Percentiles rank a stretch among this genome's conserved stretches.
Evolutionary conservation across 1,139 yeast genomes (phyloP).

Genomic region (Nakaseomyces sp.): DNA sequence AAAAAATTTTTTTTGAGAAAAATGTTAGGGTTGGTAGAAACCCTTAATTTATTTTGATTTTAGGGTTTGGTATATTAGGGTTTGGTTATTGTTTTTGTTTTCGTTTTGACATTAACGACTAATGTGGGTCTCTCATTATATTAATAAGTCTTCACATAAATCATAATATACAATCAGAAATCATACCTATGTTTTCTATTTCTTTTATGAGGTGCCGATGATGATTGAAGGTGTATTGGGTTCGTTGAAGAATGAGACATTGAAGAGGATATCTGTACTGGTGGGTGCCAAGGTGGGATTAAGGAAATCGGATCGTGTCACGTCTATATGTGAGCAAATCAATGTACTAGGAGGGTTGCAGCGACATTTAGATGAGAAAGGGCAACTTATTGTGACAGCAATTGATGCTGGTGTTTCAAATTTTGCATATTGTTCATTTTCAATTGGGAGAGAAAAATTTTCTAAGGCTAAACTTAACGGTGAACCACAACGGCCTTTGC

Average conservation of each 20-base stretch:
- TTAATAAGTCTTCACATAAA: too few relatives aligned
- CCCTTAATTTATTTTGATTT: too few relatives aligned
- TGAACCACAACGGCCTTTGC: constrained; percentile 25
- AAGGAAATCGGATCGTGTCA: not conserved
- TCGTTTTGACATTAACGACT: too few relatives aligned
- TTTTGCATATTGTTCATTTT: constrained; percentile 32
- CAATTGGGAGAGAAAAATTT: constrained; percentile 17
- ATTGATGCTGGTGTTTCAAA: constrained; percentile 41
- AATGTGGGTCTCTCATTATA: too few relatives aligned
- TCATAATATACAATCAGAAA: too few relatives aligned
- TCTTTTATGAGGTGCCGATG: too few relatives aligned
- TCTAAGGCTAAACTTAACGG: too few relatives aligned
- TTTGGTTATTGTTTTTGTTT: too few relatives aligned
- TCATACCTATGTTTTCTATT: too few relatives aligned
- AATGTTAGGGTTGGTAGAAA: too few relatives aligned
- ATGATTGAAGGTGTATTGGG: not conserved
- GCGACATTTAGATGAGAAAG: not conserved
- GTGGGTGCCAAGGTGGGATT: constrained; percentile 1
- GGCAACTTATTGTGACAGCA: constrained; percentile 13
- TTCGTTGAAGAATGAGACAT: constrained; percentile 1
- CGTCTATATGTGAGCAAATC: not conserved
- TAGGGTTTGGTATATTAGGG: too few relatives aligned
- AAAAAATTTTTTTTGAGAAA: too few relatives aligned
- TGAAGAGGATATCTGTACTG: constrained; percentile 1
- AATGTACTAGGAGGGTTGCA: not conserved